Percentiles rank a stretch among this genome's conserved stretches.
Evolutionary conservation across 257 asterid genomes (phyloP).

Genomic region (Solanum habrochaites): DNA sequence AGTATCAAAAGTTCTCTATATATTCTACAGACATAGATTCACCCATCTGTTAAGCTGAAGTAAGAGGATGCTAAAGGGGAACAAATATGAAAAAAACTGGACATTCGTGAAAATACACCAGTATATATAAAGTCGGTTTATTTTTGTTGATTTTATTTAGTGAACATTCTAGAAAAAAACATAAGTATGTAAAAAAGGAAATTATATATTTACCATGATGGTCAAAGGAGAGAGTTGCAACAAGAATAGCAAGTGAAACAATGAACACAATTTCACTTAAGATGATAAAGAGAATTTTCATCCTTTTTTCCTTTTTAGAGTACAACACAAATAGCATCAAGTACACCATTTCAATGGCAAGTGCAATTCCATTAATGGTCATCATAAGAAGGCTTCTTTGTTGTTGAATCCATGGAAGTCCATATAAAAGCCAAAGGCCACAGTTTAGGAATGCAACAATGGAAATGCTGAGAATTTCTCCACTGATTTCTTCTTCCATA

Average conservation of each 20-base stretch:
- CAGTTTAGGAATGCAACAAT: conserved; percentile 60
- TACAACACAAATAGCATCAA: conserved; percentile 27
- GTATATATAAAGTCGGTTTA: too few relatives aligned
- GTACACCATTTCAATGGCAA: conserved; percentile 41
- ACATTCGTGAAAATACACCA: neutral
- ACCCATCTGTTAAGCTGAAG: neutral
- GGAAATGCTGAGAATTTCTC: conserved; percentile 65
- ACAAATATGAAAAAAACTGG: neutral
- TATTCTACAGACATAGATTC: neutral
- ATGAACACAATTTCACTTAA: conserved; percentile 29
- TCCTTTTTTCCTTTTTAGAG: conserved; percentile 31
- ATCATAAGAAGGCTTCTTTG: conserved; percentile 41
- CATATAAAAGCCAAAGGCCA: conserved; percentile 66
- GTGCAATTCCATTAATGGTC: conserved; percentile 55
- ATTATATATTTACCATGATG: conserved; percentile 40
- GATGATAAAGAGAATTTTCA: conserved; percentile 21
- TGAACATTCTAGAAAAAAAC: neutral
- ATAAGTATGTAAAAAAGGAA: neutral
- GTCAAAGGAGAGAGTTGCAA: conserved; percentile 46
- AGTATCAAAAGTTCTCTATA: neutral
- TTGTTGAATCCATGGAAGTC: conserved; percentile 59
- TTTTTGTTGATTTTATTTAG: too few relatives aligned
- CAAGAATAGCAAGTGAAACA: conserved; percentile 33
- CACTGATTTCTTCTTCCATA: conserved; percentile 51
- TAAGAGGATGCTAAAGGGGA: neutral